These are phyloP conservation scores for Colletotrichum magnum DNA, from an alignment of 2,329 filamentous ascomycete genomes.

Conservation along the genomic window DNA sequence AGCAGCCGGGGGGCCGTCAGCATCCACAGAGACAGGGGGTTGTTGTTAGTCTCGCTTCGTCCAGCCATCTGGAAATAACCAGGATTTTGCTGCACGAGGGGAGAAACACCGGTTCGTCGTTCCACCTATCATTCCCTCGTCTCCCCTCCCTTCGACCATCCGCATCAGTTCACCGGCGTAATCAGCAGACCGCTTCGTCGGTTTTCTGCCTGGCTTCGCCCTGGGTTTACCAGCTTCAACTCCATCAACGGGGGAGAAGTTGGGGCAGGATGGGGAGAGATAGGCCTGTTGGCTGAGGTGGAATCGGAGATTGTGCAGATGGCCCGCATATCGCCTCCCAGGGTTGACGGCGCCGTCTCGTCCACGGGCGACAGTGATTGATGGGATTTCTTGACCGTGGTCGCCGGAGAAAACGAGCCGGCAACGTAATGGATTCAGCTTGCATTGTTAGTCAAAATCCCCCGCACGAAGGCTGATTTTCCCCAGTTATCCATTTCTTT, in stretches of 20 bases:
- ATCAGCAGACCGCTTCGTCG: slow-evolving; percentile 24
- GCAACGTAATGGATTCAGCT: slow-evolving; percentile 17
- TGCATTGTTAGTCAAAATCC: slow-evolving; percentile 25
- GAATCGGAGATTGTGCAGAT: slow-evolving; percentile 37
- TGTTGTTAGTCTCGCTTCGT: slow-evolving; percentile 29
- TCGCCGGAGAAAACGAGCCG: slow-evolving; percentile 34
- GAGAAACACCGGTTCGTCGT: slow-evolving; percentile 26
- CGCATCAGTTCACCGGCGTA: slow-evolving; percentile 18
- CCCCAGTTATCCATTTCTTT: slow-evolving; percentile 35
- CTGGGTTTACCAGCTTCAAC: slow-evolving; percentile 5
- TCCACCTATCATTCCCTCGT: slow-evolving; percentile 34
- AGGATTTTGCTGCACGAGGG: slow-evolving; percentile 23
- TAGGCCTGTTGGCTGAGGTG: slow-evolving; percentile 19
- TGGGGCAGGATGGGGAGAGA: slow-evolving; percentile 23
- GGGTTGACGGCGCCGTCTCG: slow-evolving; percentile 17
- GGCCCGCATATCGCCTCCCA: slow-evolving; percentile 24
- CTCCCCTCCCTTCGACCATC: slow-evolving; percentile 1
- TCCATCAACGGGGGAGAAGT: slow-evolving; percentile 20
- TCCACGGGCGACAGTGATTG: slow-evolving; percentile 23
- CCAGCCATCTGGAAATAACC: slow-evolving; percentile 33
- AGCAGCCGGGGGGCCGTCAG: slow-evolving; percentile 4
- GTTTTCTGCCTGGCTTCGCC: neutral
- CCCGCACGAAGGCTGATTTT: slow-evolving; percentile 24
- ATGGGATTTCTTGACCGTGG: slow-evolving; percentile 31
- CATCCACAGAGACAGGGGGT: neutral